Evolutionary conservation across 768 basidiomycete species (phyloP).

Genomic region (Hemileccinum rubropunctum): DNA sequence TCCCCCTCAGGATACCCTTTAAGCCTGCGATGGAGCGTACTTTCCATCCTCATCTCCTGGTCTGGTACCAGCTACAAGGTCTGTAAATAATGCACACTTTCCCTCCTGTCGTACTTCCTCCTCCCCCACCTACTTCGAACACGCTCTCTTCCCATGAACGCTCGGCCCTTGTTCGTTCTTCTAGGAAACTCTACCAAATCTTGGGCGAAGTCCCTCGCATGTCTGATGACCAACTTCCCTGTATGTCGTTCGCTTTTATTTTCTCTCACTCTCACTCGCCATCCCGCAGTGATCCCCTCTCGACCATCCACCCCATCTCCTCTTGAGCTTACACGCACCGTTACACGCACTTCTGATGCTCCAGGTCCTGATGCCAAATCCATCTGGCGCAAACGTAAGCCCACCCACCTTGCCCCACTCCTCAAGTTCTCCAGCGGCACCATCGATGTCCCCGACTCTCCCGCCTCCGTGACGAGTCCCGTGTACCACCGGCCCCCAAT

Average conservation of each 20-base stretch:
- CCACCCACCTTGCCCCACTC: conserved; percentile 26
- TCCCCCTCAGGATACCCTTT: conserved; percentile 2
- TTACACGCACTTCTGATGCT: neutral
- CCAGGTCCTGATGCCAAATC: conserved; percentile 6
- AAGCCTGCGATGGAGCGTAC: conserved; percentile 1
- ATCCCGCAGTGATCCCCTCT: neutral
- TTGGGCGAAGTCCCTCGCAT: conserved; percentile 61
- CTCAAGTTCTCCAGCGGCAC: conserved; percentile 14
- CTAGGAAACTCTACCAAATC: conserved; percentile 57
- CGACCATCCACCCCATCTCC: neutral
- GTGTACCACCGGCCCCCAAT: conserved; percentile 9
- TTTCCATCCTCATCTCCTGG: conserved; percentile 8
- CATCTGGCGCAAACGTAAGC: conserved; percentile 26
- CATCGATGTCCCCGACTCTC: conserved; percentile 2
- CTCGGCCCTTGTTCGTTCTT: conserved; percentile 52
- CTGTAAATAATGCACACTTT: neutral
- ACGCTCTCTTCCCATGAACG: conserved; percentile 49
- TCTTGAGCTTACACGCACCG: neutral
- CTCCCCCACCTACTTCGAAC: conserved; percentile 59
- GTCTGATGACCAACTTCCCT: conserved; percentile 33
- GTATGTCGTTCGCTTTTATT: neutral
- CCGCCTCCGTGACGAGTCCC: neutral
- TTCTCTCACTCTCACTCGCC: neutral
- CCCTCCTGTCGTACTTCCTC: conserved; percentile 7
- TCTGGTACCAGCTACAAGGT: conserved; percentile 24